Conservation (phyloP, 1,139 yeast species). For the Kodamaea alishanica region DNA sequence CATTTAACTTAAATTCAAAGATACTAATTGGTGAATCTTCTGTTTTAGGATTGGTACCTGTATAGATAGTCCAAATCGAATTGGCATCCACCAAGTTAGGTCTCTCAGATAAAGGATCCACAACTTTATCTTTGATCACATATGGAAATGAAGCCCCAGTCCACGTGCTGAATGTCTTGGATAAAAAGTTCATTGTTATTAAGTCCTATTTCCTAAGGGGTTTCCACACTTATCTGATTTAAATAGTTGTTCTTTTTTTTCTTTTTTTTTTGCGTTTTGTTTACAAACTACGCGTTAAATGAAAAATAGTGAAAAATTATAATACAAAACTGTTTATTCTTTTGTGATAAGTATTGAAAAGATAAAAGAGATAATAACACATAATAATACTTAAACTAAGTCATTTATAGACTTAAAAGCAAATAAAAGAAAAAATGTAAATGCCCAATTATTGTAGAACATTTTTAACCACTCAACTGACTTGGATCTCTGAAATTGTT, state of each 20-base stretch:
- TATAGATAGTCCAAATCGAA: constrained; percentile 47
- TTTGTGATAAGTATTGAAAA: not conserved
- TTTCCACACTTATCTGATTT: not conserved
- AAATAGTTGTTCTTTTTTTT: not conserved
- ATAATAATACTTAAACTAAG: not conserved
- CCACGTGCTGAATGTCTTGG: constrained; percentile 53
- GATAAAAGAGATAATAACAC: constrained; percentile 1
- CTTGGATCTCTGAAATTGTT: constrained; percentile 12
- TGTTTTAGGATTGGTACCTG: constrained; percentile 44
- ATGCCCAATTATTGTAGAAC: not conserved
- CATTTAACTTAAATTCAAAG: constrained; percentile 57
- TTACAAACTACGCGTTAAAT: not conserved
- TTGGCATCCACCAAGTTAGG: constrained; percentile 24
- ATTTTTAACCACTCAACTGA: constrained; percentile 11
- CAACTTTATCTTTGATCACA: constrained; percentile 44
- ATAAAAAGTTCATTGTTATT: constrained; percentile 52
- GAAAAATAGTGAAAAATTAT: not conserved
- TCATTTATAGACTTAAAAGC: not conserved
- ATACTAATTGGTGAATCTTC: constrained; percentile 46
- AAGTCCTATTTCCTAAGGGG: not conserved
- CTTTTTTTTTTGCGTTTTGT: not conserved
- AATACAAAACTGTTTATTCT: constrained; percentile 2
- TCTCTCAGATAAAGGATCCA: constrained; percentile 22
- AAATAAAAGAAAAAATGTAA: not conserved
- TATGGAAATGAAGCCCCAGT: constrained; percentile 59